Base-by-base conservation (phyloP, 768 basidiomycete genomes). In the Gautieria morchelliformis region DNA sequence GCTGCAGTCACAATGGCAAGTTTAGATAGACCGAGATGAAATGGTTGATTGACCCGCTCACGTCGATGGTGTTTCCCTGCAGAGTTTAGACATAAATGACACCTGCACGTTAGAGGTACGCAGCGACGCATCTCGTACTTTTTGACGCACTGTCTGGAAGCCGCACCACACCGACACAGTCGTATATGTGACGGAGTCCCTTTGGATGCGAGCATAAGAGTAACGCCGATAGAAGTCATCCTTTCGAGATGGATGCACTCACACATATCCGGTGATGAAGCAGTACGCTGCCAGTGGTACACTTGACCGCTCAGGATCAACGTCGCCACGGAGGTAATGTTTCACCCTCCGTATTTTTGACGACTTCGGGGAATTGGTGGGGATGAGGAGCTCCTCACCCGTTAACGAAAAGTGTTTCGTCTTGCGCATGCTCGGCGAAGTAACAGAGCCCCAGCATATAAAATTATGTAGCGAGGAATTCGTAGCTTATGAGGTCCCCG, bases 81-180 rank as follows among this genome's bases (percentile, higher is more conserved):
- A 14, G 44, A 24, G 44, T 46, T 15, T 46, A 42, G 6, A 44
- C 27, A 32, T 52, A 20, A 42, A 14, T 19, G 50, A 53, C 49
- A 49, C 15, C 32, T 37, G 50, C 20, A 54, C 39, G 53, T 37
- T 44, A 22, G 42, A 60, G 56, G 55, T 48, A 49, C 48, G 35
- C 50, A 53, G 9, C 49, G 52, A 27, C 55, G 12, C 41, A 11
- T 40, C 45, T 32, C 48, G 33, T 47, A 60, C 5, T 37, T 32
- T 39, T 39, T 39, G 22, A 63, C 70, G 57, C 63, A 84, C 88
- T 0, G 88, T 90, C 69, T 91, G 89, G 69, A 90, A 91, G 14
- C 84, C 88, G 68, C 84, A 87, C 87, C 89, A 92, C 12, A 91
- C 81, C 67, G 83, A 91, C 48, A 89, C 73, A 2, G 89, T 85